phyloP scores from a whole-genome alignment of 2,329 filamentous ascomycete species.

The Sphaerostilbella broomeana region DNA sequence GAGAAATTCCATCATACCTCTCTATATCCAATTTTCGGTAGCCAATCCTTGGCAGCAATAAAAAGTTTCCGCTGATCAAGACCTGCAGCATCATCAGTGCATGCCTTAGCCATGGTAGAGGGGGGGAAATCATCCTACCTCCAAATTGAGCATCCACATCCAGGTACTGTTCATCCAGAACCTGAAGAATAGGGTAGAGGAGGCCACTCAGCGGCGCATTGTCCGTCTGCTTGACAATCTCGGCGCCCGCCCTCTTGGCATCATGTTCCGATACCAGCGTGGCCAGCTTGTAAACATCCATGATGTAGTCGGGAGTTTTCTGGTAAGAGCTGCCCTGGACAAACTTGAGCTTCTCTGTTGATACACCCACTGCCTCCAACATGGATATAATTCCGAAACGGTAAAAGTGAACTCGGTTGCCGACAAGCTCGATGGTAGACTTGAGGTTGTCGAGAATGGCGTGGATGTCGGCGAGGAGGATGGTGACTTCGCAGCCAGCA shows the following conservation, averaged over 20 bases:
- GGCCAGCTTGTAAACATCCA: slow-evolving; percentile 78
- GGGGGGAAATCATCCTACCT: slow-evolving; percentile 32
- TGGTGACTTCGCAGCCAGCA: slow-evolving; percentile 74
- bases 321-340: slow-evolving; percentile 83
- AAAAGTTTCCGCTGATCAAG: slow-evolving; percentile 88
- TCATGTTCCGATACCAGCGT: slow-evolving; percentile 68
- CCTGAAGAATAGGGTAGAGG: slow-evolving; percentile 57
- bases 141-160: slow-evolving; percentile 86
- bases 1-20: slow-evolving; percentile 44
- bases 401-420: slow-evolving; percentile 80
- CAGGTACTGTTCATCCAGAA: slow-evolving; percentile 84
- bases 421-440: slow-evolving; percentile 81
- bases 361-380: slow-evolving; percentile 70
- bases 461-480: slow-evolving; percentile 70
- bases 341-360: slow-evolving; percentile 72
- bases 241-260: slow-evolving; percentile 83
- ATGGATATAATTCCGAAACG: slow-evolving; percentile 65
- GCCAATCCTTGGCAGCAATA: slow-evolving; percentile 72
- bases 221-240: slow-evolving; percentile 86
- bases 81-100: slow-evolving; percentile 19
- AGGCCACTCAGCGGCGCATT: slow-evolving; percentile 59
- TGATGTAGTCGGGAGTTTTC: slow-evolving; percentile 63
- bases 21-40: slow-evolving; percentile 80
- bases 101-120: not conserved
- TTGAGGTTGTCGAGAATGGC: slow-evolving; percentile 80